Percentiles rank a stretch among this genome's conserved stretches.
These are phyloP conservation scores for Deuterostichococcus epilithicus DNA, from an alignment of 139 green algal genomes.

Conservation along the genomic window DNA sequence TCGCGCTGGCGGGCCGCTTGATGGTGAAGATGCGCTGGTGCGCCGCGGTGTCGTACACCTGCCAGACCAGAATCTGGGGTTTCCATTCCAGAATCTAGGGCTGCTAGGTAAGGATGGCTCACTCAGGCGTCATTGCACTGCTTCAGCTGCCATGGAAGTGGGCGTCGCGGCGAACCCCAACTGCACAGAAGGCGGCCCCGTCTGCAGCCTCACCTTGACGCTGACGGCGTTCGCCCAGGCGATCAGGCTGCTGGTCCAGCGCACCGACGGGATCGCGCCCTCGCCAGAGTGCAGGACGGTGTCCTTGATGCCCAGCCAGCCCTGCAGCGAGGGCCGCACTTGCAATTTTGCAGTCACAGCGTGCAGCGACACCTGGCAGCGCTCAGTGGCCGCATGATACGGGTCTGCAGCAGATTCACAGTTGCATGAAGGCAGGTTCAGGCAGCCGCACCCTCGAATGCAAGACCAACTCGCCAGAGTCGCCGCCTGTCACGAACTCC, in stretches of 20 bases:
- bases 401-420: neutral
- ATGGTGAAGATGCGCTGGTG: slow-evolving; percentile 50
- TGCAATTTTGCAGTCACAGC: neutral
- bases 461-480: slow-evolving; percentile 64
- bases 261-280: slow-evolving; percentile 52
- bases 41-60: slow-evolving; percentile 73
- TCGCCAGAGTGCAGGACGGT: slow-evolving; percentile 69
- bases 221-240: slow-evolving; percentile 82
- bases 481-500: slow-evolving; percentile 75
- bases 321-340: slow-evolving; percentile 34
- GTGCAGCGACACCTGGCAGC: neutral
- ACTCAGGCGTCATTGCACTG: neutral
- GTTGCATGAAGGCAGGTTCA: neutral
- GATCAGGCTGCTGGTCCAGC: slow-evolving; percentile 72
- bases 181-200: neutral
- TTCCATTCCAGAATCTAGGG: too few species aligned
- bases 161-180: neutral
- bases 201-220: slow-evolving; percentile 45
- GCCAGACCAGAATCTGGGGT: slow-evolving; percentile 1
- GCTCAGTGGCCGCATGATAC: too few species aligned
- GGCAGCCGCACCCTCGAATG: slow-evolving; percentile 52
- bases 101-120: neutral
- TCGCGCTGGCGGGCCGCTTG: slow-evolving; percentile 2
- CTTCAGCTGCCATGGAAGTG: neutral
- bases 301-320: slow-evolving; percentile 83